Evolutionary conservation across 257 asterid species (phyloP).

Genomic region (Gardenia jasminoides): DNA sequence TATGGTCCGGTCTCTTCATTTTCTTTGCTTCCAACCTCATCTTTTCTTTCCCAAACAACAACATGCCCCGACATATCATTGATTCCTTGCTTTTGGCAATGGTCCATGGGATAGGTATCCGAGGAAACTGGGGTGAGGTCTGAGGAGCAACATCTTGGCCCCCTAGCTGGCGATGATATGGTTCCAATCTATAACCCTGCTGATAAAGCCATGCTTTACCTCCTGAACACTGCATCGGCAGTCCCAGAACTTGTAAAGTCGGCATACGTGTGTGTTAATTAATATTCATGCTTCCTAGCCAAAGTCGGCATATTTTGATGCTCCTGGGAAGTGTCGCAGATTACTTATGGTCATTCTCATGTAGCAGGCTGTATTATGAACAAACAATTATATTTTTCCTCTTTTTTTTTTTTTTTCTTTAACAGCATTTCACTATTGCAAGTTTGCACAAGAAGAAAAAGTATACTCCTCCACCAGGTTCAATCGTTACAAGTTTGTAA

Average conservation of each 20-base stretch:
- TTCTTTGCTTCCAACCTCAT: neutral
- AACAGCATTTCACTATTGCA: neutral
- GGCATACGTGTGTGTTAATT: too few relatives aligned
- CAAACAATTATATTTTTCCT: too few relatives aligned
- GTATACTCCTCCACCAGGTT: too few relatives aligned
- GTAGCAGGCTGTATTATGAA: neutral
- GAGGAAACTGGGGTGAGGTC: neutral
- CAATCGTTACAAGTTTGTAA: too few relatives aligned
- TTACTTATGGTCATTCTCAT: neutral
- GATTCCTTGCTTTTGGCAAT: neutral
- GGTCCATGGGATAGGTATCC: slow-evolving; percentile 16
- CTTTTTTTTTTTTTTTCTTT: too few relatives aligned
- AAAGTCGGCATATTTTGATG: neutral
- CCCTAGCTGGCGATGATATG: slow-evolving; percentile 1
- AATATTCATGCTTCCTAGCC: neutral
- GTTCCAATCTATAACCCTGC: neutral
- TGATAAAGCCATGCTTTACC: slow-evolving; percentile 4
- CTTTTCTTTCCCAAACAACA: neutral
- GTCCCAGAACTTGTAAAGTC: neutral
- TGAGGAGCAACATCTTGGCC: too few relatives aligned
- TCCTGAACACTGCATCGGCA: neutral
- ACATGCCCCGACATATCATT: neutral
- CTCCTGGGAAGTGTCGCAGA: neutral
- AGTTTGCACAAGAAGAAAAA: too few relatives aligned
- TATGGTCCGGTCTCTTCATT: neutral